Percentiles rank a stretch among this genome's conserved stretches.
phyloP scores from a whole-genome alignment of 2,329 filamentous ascomycete species.

The Pseudonectria buxi region DNA sequence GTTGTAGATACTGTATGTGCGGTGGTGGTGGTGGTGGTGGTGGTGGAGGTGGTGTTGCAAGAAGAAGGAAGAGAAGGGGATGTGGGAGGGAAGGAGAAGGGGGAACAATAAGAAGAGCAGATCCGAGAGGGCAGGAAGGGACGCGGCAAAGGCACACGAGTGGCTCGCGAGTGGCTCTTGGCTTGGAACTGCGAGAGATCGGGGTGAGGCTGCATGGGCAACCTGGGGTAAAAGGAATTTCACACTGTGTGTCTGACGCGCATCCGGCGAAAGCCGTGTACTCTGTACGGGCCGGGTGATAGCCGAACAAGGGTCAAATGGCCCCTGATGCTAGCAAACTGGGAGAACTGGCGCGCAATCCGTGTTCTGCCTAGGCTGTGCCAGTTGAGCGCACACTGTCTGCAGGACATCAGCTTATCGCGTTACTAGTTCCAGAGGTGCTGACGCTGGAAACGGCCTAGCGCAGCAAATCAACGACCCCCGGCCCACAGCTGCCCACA shows the following conservation, averaged over 20 bases:
- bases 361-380: conserved; percentile 10
- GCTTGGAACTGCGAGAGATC: conserved; percentile 18
- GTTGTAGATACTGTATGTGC: too few species aligned
- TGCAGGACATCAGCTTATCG: conserved; percentile 25
- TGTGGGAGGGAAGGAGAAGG: conserved; percentile 17
- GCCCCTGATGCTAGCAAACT: conserved; percentile 1
- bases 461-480: neutral
- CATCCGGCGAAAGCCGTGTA: conserved; percentile 15
- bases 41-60: conserved; percentile 4
- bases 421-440: conserved; percentile 15
- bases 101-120: conserved; percentile 24
- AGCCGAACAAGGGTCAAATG: neutral
- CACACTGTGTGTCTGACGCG: conserved; percentile 15
- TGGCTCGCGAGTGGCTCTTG: conserved; percentile 23
- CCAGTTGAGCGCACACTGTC: conserved; percentile 12
- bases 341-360: conserved; percentile 1
- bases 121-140: conserved; percentile 18
- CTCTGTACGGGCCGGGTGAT: conserved; percentile 13
- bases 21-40: conserved; percentile 7
- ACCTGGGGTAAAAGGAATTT: conserved; percentile 18
- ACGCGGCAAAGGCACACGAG: conserved; percentile 17
- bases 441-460: conserved; percentile 18
- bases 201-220: conserved; percentile 19
- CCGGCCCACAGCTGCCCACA: too few species aligned
- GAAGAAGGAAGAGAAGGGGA: conserved; percentile 7